Conservation (phyloP, 2,329 filamentous ascomycete genomes). For the Magnaporthales sp. region DNA sequence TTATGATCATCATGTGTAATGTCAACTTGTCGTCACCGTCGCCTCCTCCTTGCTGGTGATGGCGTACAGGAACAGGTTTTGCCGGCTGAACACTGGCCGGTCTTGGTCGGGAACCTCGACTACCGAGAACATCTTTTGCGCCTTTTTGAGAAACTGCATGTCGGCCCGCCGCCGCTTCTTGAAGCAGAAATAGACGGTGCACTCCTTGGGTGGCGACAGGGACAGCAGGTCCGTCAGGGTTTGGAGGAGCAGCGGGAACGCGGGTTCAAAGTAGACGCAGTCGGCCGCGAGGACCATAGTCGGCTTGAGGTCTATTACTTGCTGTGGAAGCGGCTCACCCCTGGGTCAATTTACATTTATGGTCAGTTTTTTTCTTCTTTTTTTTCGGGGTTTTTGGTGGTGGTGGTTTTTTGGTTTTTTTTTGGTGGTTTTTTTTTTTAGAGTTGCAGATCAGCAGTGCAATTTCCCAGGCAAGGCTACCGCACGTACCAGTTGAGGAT, state of each 20-base stretch:
- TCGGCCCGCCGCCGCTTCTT: slow-evolving; percentile 83
- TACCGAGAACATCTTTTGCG: slow-evolving; percentile 57
- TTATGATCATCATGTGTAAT: not conserved
- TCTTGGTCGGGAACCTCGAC: slow-evolving; percentile 56
- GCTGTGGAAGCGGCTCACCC: slow-evolving; percentile 49
- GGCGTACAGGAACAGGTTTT: slow-evolving; percentile 53
- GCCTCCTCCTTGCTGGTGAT: slow-evolving; percentile 32
- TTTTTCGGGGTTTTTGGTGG: too few relatives aligned
- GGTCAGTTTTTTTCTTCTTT: not conserved
- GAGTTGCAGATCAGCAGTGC: not conserved
- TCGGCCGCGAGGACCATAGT: slow-evolving; percentile 88
- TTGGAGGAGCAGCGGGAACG: slow-evolving; percentile 76
- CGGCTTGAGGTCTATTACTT: slow-evolving; percentile 49
- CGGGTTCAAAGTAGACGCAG: slow-evolving; percentile 94
- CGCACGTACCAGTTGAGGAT: slow-evolving; percentile 69
- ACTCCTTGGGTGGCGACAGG: slow-evolving; percentile 50
- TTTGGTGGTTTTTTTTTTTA: too few relatives aligned
- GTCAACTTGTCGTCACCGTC: not conserved
- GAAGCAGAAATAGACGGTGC: slow-evolving; percentile 75
- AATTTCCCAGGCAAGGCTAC: not conserved
- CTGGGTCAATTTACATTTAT: slow-evolving; percentile 26
- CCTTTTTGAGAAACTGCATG: slow-evolving; percentile 64
- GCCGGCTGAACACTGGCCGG: slow-evolving; percentile 44
- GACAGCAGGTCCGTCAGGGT: slow-evolving; percentile 69
- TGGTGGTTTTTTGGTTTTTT: too few relatives aligned